Evolutionary conservation across 1,284 basidiomycete species (phyloP).

Genomic region (Sphaerobolus stellatus): DNA sequence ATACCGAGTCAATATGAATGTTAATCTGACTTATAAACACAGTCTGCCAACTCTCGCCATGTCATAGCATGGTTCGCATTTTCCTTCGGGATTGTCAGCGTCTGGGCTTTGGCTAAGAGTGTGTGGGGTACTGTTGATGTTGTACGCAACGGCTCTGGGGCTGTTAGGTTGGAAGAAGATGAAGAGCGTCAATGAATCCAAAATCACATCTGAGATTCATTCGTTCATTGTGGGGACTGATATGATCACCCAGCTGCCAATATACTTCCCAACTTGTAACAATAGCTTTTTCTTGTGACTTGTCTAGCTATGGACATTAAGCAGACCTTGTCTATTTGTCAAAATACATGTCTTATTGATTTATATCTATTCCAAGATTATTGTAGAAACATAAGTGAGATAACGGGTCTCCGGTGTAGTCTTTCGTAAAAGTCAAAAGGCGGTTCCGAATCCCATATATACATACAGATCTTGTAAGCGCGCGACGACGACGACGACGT

Average conservation of each 20-base stretch:
- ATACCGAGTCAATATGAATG: neutral
- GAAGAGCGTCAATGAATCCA: slow-evolving; percentile 1
- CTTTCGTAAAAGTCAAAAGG: no score
- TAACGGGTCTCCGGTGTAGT: no score
- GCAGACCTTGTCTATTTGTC: neutral
- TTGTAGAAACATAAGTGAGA: no score
- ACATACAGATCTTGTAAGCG: no score
- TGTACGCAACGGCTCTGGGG: slow-evolving; percentile 8
- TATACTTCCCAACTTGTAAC: neutral
- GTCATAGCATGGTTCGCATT: slow-evolving; percentile 16
- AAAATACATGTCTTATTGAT: neutral
- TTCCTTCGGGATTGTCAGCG: slow-evolving; percentile 14
- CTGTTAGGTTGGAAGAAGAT: slow-evolving; percentile 7
- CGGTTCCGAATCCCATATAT: no score
- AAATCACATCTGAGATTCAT: neutral
- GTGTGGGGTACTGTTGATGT: slow-evolving; percentile 11
- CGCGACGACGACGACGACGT: no score
- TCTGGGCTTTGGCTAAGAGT: slow-evolving; percentile 17
- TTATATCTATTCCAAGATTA: no score
- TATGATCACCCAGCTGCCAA: no score
- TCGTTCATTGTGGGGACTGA: neutral
- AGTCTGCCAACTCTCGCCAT: slow-evolving; percentile 7
- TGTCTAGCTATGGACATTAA: neutral
- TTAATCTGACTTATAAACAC: neutral
- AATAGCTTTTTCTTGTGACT: neutral